Percentiles rank a stretch among this genome's conserved stretches.
Conservation (phyloP, 495 filamentous ascomycete species). For the Penicilliopsis zonata region DNA sequence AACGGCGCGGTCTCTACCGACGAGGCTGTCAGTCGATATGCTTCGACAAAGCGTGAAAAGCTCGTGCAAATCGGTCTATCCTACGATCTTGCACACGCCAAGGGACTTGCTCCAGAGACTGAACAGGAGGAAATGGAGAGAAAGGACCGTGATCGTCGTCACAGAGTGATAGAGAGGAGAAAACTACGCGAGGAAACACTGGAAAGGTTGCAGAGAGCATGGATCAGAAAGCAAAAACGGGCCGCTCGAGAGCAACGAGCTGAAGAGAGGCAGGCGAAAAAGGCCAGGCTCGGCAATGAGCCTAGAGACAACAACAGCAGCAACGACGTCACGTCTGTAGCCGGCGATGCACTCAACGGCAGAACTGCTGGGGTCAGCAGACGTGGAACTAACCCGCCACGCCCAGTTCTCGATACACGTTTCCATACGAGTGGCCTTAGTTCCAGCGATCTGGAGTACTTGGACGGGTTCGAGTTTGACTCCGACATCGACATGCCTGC, state of each 20-base stretch:
- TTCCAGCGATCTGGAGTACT: conserved; percentile 14
- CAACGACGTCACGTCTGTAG: conserved; percentile 10
- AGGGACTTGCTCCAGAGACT: conserved; percentile 54
- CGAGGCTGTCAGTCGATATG: conserved; percentile 52
- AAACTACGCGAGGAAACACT: conserved; percentile 30
- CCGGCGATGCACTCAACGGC: conserved; percentile 9
- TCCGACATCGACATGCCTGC: conserved; percentile 34
- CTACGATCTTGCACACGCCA: conserved; percentile 77
- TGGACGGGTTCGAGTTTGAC: conserved; percentile 38
- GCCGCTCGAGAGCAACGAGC: conserved; percentile 28
- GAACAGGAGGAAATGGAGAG: conserved; percentile 45
- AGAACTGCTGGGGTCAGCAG: conserved; percentile 8
- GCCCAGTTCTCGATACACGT: conserved; percentile 16
- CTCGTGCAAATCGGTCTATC: conserved; percentile 68
- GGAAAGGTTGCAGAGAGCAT: conserved; percentile 37
- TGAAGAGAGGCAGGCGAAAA: conserved; percentile 12
- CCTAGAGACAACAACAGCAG: conserved; percentile 10
- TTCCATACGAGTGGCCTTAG: conserved; percentile 13
- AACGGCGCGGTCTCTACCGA: conserved; percentile 43
- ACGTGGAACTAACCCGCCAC: conserved; percentile 11
- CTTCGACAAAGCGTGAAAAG: conserved; percentile 59
- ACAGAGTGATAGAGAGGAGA: conserved; percentile 29
- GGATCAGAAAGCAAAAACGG: conserved; percentile 37
- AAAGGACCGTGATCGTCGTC: conserved; percentile 30
- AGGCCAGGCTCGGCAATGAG: conserved; percentile 3